phyloP scores from a whole-genome alignment of 805 yeast species.

The Saturnispora dispora region DNA sequence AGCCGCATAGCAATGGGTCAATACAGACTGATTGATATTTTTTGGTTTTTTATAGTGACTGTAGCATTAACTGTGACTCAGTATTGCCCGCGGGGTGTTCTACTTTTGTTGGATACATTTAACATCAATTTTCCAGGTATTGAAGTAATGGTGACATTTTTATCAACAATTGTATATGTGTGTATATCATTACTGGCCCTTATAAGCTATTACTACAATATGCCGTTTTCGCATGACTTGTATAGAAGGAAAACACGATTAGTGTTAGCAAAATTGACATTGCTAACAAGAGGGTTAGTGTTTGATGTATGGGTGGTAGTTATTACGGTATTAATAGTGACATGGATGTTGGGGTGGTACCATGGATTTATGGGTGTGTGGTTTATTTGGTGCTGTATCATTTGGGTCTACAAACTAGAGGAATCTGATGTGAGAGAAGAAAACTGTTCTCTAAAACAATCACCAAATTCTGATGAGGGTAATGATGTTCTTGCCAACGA shows the following conservation, averaged over 20 bases:
- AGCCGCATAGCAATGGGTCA: neutral
- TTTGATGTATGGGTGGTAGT: conserved; percentile 10
- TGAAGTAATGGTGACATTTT: neutral
- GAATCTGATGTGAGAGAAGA: neutral
- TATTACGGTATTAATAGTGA: conserved; percentile 2
- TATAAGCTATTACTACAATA: neutral
- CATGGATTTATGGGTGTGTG: conserved; percentile 5
- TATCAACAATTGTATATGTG: neutral
- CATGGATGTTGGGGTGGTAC: conserved; percentile 12
- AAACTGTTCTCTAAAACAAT: neutral
- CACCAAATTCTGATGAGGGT: neutral
- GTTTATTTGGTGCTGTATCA: conserved; percentile 8
- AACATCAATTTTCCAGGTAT: neutral
- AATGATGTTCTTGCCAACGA: neutral
- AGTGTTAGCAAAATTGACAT: neutral
- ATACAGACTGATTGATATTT: neutral
- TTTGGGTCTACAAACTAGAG: conserved; percentile 14
- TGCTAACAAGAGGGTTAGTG: neutral
- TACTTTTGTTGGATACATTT: neutral
- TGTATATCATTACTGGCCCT: neutral
- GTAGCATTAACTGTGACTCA: neutral
- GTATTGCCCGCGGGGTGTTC: neutral
- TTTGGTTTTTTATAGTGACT: neutral
- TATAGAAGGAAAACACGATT: conserved; percentile 3
- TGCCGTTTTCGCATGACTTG: conserved; percentile 1